A percentile compares a stretch with the other conserved stretches of the same genome.
Evolutionary conservation across 2,329 filamentous ascomycete genomes (phyloP).

Genomic region (Neofusicoccum laricinum): DNA sequence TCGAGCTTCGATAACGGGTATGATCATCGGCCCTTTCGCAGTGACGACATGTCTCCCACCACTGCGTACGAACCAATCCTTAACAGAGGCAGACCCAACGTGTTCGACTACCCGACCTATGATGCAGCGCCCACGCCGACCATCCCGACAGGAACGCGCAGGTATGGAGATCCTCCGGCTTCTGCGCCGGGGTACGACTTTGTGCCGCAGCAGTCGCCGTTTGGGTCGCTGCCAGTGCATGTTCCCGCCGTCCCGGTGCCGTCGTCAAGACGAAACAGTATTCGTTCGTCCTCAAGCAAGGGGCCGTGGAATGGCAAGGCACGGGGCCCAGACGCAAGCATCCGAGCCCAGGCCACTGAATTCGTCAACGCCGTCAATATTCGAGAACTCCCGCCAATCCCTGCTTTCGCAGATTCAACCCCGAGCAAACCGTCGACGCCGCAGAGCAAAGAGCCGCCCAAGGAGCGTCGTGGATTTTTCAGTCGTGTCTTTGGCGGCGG

Average conservation of each 20-base stretch:
- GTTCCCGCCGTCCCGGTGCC: slow-evolving; percentile 39
- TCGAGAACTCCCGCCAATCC: slow-evolving; percentile 41
- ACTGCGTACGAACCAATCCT: slow-evolving; percentile 41
- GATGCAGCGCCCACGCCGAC: slow-evolving; percentile 85
- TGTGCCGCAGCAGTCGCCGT: slow-evolving; percentile 35
- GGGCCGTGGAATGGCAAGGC: slow-evolving; percentile 44
- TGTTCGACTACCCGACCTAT: slow-evolving; percentile 56
- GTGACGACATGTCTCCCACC: background rate
- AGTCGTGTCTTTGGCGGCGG: slow-evolving; percentile 74
- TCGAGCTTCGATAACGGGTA: slow-evolving; percentile 67
- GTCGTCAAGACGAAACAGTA: slow-evolving; percentile 46
- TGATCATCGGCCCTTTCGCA: slow-evolving; percentile 25
- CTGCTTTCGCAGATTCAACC: slow-evolving; percentile 47
- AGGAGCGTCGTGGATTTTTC: slow-evolving; percentile 83
- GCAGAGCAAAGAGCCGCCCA: slow-evolving; percentile 34
- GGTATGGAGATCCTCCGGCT: slow-evolving; percentile 40
- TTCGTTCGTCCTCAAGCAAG: slow-evolving; percentile 55
- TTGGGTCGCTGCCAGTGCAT: slow-evolving; percentile 39
- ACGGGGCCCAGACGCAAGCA: slow-evolving; percentile 37
- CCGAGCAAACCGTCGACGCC: slow-evolving; percentile 48
- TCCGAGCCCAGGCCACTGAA: slow-evolving; percentile 46
- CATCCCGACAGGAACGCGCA: slow-evolving; percentile 74
- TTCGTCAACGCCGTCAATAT: slow-evolving; percentile 48
- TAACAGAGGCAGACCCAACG: slow-evolving; percentile 42
- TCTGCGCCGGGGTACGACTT: slow-evolving; percentile 32